Evolutionary conservation across 2,329 filamentous ascomycete genomes (phyloP).

Genomic region (Tolypocladium sp.): DNA sequence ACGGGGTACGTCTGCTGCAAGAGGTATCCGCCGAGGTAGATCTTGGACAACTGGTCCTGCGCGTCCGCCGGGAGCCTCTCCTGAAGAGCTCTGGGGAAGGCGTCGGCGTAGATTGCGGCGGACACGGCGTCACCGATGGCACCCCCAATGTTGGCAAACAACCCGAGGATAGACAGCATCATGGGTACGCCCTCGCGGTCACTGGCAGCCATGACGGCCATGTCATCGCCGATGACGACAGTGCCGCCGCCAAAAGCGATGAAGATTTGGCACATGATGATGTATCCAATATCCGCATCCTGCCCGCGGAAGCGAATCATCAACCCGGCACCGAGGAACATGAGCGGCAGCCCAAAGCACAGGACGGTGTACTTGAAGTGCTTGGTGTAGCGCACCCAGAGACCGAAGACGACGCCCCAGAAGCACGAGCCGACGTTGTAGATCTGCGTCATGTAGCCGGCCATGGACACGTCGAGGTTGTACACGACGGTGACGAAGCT

Average conservation of each 20-base stretch:
- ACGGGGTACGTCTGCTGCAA: constrained; percentile 42
- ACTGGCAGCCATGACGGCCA: constrained; percentile 48
- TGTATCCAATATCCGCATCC: constrained; percentile 37
- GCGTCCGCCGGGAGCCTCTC: constrained; percentile 35
- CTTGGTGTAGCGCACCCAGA: constrained; percentile 37
- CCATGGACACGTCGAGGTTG: constrained; percentile 35
- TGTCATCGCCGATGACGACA: constrained; percentile 47
- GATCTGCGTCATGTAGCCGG: constrained; percentile 39
- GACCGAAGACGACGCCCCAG: constrained; percentile 37
- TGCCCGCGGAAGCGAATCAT: constrained; percentile 51
- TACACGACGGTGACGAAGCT: constrained; percentile 46
- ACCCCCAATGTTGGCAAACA: constrained; percentile 48
- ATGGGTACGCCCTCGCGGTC: constrained; percentile 46
- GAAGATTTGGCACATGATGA: constrained; percentile 52
- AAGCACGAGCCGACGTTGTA: constrained; percentile 41
- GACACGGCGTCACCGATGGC: constrained; percentile 49
- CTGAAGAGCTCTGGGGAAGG: constrained; percentile 40
- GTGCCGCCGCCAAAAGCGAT: constrained; percentile 49
- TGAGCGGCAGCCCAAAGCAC: constrained; percentile 43
- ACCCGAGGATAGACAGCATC: constrained; percentile 44
- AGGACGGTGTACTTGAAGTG: constrained; percentile 44
- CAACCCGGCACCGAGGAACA: constrained; percentile 42
- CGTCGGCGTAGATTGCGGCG: constrained; percentile 50
- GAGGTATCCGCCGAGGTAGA: constrained; percentile 40
- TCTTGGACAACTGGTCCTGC: constrained; percentile 26